Evolutionary conservation across 805 yeast genomes (phyloP).

Genomic region (Diddensiella caesifluorescens): DNA sequence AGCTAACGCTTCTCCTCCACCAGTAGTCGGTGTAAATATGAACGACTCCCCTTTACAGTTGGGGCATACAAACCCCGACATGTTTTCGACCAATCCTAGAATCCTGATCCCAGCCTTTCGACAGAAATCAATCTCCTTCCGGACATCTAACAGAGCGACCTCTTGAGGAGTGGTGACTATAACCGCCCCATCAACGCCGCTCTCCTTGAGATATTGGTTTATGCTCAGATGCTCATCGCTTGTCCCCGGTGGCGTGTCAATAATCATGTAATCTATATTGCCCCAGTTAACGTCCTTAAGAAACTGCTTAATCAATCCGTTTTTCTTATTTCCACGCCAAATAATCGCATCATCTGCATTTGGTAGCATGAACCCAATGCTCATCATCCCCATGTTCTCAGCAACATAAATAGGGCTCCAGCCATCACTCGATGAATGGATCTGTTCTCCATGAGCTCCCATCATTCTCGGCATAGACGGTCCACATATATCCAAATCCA

Average conservation of each 20-base stretch:
- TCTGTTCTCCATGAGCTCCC: slow-evolving; percentile 80
- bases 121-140: slow-evolving; percentile 95
- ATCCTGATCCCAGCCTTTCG: slow-evolving; percentile 81
- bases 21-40: slow-evolving; percentile 92
- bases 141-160: slow-evolving; percentile 87
- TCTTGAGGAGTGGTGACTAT: slow-evolving; percentile 97
- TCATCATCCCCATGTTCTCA: slow-evolving; percentile 92
- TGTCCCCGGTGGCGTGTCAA: slow-evolving; percentile 99
- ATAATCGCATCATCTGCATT: slow-evolving; percentile 89
- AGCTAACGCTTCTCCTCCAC: slow-evolving; percentile 87
- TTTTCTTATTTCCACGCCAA: slow-evolving; percentile 97
- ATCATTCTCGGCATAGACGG: slow-evolving; percentile 94
- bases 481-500: slow-evolving; percentile 97
- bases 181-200: slow-evolving; percentile 92
- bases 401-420: slow-evolving; percentile 97
- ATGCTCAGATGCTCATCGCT: slow-evolving; percentile 95
- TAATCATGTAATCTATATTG: slow-evolving; percentile 65
- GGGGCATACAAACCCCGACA: slow-evolving; percentile 99
- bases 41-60: slow-evolving; percentile 83
- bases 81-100: slow-evolving; percentile 90
- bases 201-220: slow-evolving; percentile 78
- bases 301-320: slow-evolving; percentile 87
- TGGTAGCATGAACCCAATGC: slow-evolving; percentile 92
- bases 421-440: slow-evolving; percentile 87
- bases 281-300: slow-evolving; percentile 97